These are phyloP conservation scores for Pyricularia sp. DNA, from an alignment of 2,329 filamentous ascomycete genomes.

Conservation along the genomic window DNA sequence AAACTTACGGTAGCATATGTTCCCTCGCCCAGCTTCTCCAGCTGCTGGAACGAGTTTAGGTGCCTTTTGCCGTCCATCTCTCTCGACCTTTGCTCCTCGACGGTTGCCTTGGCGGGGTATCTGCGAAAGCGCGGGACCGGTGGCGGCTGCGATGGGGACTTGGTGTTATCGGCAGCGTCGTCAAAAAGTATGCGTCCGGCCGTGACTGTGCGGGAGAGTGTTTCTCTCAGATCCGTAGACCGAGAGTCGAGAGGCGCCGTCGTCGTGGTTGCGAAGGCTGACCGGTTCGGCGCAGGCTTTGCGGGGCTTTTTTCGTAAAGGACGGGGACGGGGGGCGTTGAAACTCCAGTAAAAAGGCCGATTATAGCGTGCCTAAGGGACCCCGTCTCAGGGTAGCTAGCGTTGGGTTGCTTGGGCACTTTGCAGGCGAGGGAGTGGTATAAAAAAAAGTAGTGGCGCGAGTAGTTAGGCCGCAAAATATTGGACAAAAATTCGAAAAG, in stretches of 20 bases:
- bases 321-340: no score
- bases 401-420: background rate
- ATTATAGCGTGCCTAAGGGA: background rate
- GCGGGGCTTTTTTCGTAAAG: background rate
- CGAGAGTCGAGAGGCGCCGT: conserved; percentile 1
- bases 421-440: background rate
- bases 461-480: background rate
- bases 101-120: conserved; percentile 10
- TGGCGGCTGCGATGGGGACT: conserved; percentile 20
- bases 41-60: conserved; percentile 96
- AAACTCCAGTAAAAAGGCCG: background rate
- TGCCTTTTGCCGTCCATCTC: conserved; percentile 86
- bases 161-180: conserved; percentile 14
- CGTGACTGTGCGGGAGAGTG: conserved; percentile 19
- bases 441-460: background rate
- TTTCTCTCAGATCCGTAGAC: conserved; percentile 5
- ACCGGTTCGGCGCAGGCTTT: conserved; percentile 4
- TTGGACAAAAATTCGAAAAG: background rate
- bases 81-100: conserved; percentile 9
- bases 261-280: conserved; percentile 1
- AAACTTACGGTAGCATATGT: conserved; percentile 87
- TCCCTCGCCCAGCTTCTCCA: conserved; percentile 97
- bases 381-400: background rate
- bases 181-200: conserved; percentile 31
- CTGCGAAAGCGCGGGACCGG: conserved; percentile 18